Evolutionary conservation across 345 rosid genomes (phyloP), one percentile per base, ranked within the genome.

Genomic region (Mallotus nudiflorus): DNA sequence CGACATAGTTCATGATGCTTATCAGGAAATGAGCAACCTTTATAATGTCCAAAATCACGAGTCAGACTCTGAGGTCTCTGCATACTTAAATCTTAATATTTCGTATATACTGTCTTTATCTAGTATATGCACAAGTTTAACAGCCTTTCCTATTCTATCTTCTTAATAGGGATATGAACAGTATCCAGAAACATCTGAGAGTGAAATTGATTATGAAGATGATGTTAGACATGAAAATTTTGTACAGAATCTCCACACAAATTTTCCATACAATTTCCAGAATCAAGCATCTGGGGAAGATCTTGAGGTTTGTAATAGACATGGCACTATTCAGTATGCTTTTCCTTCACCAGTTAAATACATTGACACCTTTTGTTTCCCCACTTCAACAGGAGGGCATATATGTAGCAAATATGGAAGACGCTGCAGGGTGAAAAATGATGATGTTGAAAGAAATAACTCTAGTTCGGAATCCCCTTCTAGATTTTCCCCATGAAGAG

Each of bases 181-280:
- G 22, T 81, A 77, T 75, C 60, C 78, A 0, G 82, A 81, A 68
- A 74, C 78, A 64, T 63, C 73, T 49, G 59, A 64, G 14, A 66
- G 67, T 10, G 76, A 72, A 73, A 67, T 62, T 46, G 88, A 82
- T 4, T 66, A 29, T 2, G 84, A 68, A 25, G 81, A 65, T 60
- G 67, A 51, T 20, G 13, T 9, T 13, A 82, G 80, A 58, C 66
- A 56, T 57, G 79, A 68, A 25, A 51, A 59, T 29, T 73, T 25
- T 1, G 39, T 62, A 44, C 70, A 68, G 42, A 53, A 69, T 49
- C 76, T 54, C 58, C 62, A 53, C 15, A 58, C 78, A 19, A 64
- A 66, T 35, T 63, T 73, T 33, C 78, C 82, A 18, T 64, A 20
- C 52, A 33, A 67, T 22, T 40, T 66, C 68, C 79, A 45, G 39